These are phyloP conservation scores for Epichloe glyceriae DNA, from an alignment of 2,329 filamentous ascomycete species.

Conservation along the genomic window DNA sequence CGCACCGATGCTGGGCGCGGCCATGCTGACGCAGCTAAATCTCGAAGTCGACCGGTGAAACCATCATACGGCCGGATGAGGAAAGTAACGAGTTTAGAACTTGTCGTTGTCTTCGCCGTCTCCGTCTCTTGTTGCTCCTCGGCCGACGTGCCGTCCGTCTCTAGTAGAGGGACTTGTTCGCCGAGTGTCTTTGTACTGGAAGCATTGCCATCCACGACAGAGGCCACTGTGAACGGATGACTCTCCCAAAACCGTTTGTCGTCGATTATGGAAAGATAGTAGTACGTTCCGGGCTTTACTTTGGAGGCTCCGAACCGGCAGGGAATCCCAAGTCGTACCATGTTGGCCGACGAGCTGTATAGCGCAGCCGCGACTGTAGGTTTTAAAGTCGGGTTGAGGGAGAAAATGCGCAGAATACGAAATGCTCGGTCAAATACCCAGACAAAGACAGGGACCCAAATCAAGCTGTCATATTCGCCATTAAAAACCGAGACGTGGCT, in stretches of 20 bases:
- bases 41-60: slow-evolving; percentile 26
- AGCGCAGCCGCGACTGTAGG: slow-evolving; percentile 20
- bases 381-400: slow-evolving; percentile 27
- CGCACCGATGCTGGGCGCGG: slow-evolving; percentile 16
- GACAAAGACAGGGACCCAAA: slow-evolving; percentile 35
- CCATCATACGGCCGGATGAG: slow-evolving; percentile 33
- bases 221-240: slow-evolving; percentile 35
- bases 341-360: slow-evolving; percentile 26
- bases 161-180: slow-evolving; percentile 22
- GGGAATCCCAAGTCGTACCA: slow-evolving; percentile 28
- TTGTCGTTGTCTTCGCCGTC: neutral
- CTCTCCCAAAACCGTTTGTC: slow-evolving; percentile 32
- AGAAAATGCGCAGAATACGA: slow-evolving; percentile 28
- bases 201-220: slow-evolving; percentile 10
- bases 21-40: slow-evolving; percentile 15
- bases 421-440: slow-evolving; percentile 37
- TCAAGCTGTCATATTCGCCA: slow-evolving; percentile 33
- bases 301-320: slow-evolving; percentile 20
- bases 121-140: neutral
- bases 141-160: slow-evolving; percentile 4
- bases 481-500: slow-evolving; percentile 40
- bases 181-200: slow-evolving; percentile 9
- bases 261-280: slow-evolving; percentile 31
- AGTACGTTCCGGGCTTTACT: slow-evolving; percentile 29
- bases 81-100: slow-evolving; percentile 21